phyloP scores from a whole-genome alignment of 2,329 filamentous ascomycete genomes.

The Hymenoscyphus fructigenus region DNA sequence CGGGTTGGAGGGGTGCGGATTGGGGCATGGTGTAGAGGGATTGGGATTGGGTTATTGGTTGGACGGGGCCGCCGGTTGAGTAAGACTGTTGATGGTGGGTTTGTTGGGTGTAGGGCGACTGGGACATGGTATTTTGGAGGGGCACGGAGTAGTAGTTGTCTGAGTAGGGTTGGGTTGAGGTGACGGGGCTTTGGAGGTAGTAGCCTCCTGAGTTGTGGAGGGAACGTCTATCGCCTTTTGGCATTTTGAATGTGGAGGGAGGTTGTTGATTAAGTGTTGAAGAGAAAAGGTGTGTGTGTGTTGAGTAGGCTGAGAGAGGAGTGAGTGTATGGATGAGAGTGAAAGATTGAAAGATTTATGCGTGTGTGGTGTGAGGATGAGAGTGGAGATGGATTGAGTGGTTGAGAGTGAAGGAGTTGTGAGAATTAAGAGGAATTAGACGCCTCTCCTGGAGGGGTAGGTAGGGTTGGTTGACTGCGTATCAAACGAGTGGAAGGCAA shows the following conservation, averaged over 20 bases:
- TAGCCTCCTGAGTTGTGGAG: conserved; percentile 28
- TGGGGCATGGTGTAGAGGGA: background rate
- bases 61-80: conserved; percentile 24
- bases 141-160: conserved; percentile 18
- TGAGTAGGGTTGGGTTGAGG: conserved; percentile 24
- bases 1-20: conserved; percentile 18
- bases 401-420: conserved; percentile 9
- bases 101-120: conserved; percentile 15
- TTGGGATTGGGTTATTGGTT: conserved; percentile 18
- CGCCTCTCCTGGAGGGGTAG: conserved; percentile 30
- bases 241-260: conserved; percentile 27
- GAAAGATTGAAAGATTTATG: background rate
- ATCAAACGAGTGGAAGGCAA: conserved; percentile 24
- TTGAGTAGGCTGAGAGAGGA: conserved; percentile 5
- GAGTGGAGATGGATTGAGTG: conserved; percentile 3
- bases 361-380: conserved; percentile 1
- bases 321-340: conserved; percentile 4
- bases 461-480: conserved; percentile 14
- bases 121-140: conserved; percentile 18
- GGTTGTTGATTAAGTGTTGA: conserved; percentile 3
- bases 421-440: conserved; percentile 28
- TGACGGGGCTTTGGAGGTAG: conserved; percentile 28
- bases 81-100: conserved; percentile 15
- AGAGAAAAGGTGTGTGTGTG: conserved; percentile 12
- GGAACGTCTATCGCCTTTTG: conserved; percentile 27